Base-by-base conservation (phyloP, 2,329 filamentous ascomycete genomes). In the Alternaria sp. region DNA sequence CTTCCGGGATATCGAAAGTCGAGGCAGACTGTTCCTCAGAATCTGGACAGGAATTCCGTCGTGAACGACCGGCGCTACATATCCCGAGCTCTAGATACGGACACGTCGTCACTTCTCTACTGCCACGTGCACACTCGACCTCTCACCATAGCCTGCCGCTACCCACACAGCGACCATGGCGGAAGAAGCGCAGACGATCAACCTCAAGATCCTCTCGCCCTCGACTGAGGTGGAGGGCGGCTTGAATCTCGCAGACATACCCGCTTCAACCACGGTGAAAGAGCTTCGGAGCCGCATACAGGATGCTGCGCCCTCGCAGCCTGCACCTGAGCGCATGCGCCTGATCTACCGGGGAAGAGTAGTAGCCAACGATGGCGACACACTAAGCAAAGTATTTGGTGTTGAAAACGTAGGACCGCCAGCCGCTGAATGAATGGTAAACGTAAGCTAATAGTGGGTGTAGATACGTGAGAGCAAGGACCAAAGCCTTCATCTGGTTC, bases 291-390 rank as follows among this genome's bases (percentile, higher is more conserved):
- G 78, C 41, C 80, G 77, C 53, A 84, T 89, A 54, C 78, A 81
- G 45, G 69, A 81, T 57, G 73, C 78, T 9, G 72, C 87, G n/a
- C 78, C 83, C 37, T 72, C 72, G 2, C 68, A 67, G 45, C 77
- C 77, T 5, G 61, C 67, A 5, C 64, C 70, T 5, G 77, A 77
- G 40, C 74, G 78, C 41, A 86, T 88, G 75, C 80, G 85, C 41
- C 71, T 89, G 57, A 86, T 88, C 21, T 87, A 86, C 65, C 77
- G 80, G 49, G 86, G 86, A 21, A 79, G 82, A 55, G 80, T 83
- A 28, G 78, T 88, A 6, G 70, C 79, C 6, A 79, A 83, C 62
- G 80, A 84, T 58, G 74, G 77, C 23, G 79, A 81, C 36, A 82
- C 79, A 0, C 72, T 89, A 54, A 73, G 75, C 29, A 77, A 80